phyloP scores from a whole-genome alignment of 2,329 filamentous ascomycete species.

The Epichloe elymi region DNA sequence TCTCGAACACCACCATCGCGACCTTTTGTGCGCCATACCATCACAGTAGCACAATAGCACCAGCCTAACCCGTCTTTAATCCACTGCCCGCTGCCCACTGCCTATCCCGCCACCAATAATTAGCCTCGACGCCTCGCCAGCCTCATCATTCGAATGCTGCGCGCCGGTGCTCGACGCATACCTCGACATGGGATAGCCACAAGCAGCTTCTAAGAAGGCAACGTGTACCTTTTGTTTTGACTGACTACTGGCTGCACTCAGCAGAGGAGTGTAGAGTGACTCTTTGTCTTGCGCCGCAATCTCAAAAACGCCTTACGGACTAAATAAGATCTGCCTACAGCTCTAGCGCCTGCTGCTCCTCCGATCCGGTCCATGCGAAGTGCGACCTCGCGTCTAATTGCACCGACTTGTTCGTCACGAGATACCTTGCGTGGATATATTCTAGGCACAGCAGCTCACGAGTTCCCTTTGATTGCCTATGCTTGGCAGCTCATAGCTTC shows the following conservation, averaged over 20 bases:
- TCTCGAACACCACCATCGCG: too few relatives aligned
- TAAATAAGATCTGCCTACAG: not conserved
- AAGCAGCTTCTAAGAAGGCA: not conserved
- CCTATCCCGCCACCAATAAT: not conserved
- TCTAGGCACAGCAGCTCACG: not conserved
- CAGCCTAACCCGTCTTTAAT: too few relatives aligned
- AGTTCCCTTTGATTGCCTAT: not conserved
- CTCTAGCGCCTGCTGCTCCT: not conserved
- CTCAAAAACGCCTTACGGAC: not conserved
- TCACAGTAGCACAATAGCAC: too few relatives aligned
- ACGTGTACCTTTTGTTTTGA: not conserved
- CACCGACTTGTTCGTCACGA: not conserved
- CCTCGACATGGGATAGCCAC: slow-evolving; percentile 1
- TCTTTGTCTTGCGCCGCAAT: not conserved
- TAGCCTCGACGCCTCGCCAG: not conserved
- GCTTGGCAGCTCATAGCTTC: not conserved
- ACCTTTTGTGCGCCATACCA: too few relatives aligned
- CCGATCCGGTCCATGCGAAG: too few relatives aligned
- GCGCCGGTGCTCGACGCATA: not conserved
- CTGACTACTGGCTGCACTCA: not conserved
- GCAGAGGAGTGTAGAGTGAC: not conserved
- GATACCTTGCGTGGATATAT: not conserved
- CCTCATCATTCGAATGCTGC: slow-evolving; percentile 1
- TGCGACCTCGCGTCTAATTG: not conserved
- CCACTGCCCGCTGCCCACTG: not conserved